phyloP scores from a whole-genome alignment of 164 flowering plant species.

The Kingdonia uniflora region DNA sequence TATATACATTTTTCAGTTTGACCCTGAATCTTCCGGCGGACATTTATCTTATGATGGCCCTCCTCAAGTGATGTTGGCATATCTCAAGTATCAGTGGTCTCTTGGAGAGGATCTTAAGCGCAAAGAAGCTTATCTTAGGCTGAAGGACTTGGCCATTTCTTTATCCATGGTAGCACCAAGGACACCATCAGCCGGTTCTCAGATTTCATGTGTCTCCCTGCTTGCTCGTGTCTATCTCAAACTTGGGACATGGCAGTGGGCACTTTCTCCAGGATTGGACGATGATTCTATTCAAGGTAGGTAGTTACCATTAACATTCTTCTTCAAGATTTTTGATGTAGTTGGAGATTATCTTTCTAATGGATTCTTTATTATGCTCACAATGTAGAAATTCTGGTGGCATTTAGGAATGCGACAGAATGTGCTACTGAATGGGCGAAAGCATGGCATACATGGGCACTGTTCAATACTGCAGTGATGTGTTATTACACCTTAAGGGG shows the following conservation, averaged over 20 bases:
- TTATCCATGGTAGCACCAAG: no score
- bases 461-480: conserved; percentile 97
- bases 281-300: conserved; percentile 81
- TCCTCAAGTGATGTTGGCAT: conserved; percentile 88
- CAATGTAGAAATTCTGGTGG: conserved; percentile 55
- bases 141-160: conserved; percentile 22
- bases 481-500: conserved; percentile 78
- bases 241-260: conserved; percentile 93
- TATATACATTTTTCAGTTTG: conserved; percentile 39
- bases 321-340: background rate
- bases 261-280: conserved; percentile 77
- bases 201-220: conserved; percentile 47
- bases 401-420: conserved; percentile 71
- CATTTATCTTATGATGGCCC: conserved; percentile 59
- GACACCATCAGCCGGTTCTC: conserved; percentile 14
- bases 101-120: conserved; percentile 87
- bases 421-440: conserved; percentile 76
- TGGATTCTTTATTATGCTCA: conserved; percentile 3
- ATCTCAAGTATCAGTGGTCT: conserved; percentile 88
- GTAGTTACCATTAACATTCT: background rate
- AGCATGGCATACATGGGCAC: conserved; percentile 98
- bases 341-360: conserved; percentile 1
- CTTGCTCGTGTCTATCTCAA: conserved; percentile 69
- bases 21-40: conserved; percentile 70
- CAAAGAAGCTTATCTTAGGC: conserved; percentile 68